Evolutionary conservation across 2,329 filamentous ascomycete genomes (phyloP).

Genomic region (Fusarium sulawesiense): DNA sequence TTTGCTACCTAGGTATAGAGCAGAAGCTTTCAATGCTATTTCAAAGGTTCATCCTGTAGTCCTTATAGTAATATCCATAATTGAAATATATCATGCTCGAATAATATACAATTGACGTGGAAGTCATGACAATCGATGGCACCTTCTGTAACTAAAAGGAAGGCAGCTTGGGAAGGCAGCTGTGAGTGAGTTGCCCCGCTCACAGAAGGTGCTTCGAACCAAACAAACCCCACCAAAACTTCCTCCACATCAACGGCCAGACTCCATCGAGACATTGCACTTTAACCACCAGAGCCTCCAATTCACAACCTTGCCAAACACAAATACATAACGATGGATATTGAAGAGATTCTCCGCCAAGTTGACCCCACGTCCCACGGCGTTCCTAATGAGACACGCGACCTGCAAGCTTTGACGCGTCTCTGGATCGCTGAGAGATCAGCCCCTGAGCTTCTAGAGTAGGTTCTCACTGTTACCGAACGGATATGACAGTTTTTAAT

Average conservation of each 20-base stretch:
- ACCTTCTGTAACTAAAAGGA: background rate
- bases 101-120: background rate
- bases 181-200: slow-evolving; percentile 18
- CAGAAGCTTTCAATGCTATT: background rate
- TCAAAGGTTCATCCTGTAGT: background rate
- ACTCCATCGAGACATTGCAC: slow-evolving; percentile 1
- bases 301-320: too few relatives aligned
- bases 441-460: slow-evolving; percentile 88
- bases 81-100: background rate
- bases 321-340: slow-evolving; percentile 69
- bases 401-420: slow-evolving; percentile 89
- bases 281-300: background rate
- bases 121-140: background rate
- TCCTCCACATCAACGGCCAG: slow-evolving; percentile 11
- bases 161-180: background rate
- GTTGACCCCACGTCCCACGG: slow-evolving; percentile 71
- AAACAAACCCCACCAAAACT: slow-evolving; percentile 23
- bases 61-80: background rate
- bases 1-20: background rate
- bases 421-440: slow-evolving; percentile 94
- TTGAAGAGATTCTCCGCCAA: slow-evolving; percentile 81
- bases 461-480: slow-evolving; percentile 45
- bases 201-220: slow-evolving; percentile 22
- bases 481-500: background rate
- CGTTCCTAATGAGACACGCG: slow-evolving; percentile 70